A percentile compares a stretch with the other conserved stretches of the same genome.
phyloP scores from a whole-genome alignment of 306 rosid genomes.

The Gleditsia sinensis region DNA sequence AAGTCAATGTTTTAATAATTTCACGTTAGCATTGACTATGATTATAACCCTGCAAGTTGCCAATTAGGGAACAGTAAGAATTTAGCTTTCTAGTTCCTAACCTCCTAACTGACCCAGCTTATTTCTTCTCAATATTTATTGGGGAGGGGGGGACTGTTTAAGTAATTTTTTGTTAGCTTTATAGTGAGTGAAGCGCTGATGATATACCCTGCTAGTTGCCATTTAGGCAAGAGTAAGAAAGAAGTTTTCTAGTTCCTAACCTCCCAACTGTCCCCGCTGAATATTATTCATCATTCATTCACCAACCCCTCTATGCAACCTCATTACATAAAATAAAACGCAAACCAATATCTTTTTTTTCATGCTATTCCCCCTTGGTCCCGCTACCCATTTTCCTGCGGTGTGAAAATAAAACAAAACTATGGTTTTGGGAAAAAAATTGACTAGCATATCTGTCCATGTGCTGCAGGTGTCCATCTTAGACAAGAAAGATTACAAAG shows the following conservation, averaged over 20 bases:
- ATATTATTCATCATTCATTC: neutral
- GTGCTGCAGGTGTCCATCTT: constrained; percentile 52
- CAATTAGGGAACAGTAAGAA: no score
- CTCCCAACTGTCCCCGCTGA: neutral
- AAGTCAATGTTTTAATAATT: neutral
- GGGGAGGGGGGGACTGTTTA: neutral
- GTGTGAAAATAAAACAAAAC: neutral
- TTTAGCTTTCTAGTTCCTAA: no score
- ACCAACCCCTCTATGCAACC: no score
- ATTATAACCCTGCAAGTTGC: no score
- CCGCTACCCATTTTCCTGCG: neutral
- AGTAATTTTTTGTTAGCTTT: neutral
- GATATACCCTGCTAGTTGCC: neutral
- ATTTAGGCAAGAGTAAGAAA: neutral
- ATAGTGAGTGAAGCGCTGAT: constrained; percentile 13
- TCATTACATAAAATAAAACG: no score
- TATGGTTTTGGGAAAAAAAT: constrained; percentile 15
- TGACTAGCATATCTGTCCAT: constrained; percentile 28
- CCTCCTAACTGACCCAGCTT: no score
- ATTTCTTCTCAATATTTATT: neutral
- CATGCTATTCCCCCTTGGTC: neutral
- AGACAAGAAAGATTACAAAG: constrained; percentile 56
- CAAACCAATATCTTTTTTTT: no score
- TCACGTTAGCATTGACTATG: no score
- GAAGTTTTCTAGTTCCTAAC: constrained; percentile 4